Base-by-base conservation (phyloP, 371 early-diverging fungal species). In the Mucor sp. region DNA sequence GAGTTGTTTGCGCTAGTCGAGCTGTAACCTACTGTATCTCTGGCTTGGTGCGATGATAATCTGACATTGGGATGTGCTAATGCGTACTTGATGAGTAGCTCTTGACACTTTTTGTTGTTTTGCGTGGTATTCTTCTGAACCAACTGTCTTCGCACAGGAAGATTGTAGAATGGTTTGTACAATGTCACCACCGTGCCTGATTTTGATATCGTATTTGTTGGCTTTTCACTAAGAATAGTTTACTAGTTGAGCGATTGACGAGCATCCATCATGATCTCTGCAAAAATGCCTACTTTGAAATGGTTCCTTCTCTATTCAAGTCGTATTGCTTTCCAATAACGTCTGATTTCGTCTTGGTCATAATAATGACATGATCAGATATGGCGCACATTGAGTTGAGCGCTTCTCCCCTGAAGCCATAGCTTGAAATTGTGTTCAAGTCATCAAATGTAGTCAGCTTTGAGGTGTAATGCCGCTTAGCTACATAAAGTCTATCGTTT, bases 391-490 rank as follows among this genome's bases (percentile, higher is more conserved):
- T 76, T 0, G 89, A 85, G 68, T 80, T 80, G 1, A 91, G 62
- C 0, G 90, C 92, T 62, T 84, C 81, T 23, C 82, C 81, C 41
- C 94, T 76, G 74, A 94, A 95, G 2, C 95, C 95, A 76, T 86
- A 91, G 5, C 85, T 86, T 2, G 48, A 23, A 5, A 90, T 71
- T 14, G 39, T 65, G 4, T 74, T 69, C 1, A 94, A 55, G 62
- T 92, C 93, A 17, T 86, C 80, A 68, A 91, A 88, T 0, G 58
- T 50, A 12, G 37, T 33, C n/a, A 93, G 76, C 74, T 95, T 95
- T 28, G 90, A 90, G 14, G 95, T 95, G 69, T 81, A 84, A 67
- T 93, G 84, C 17, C 81, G 68, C 57, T 74, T 71, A 32, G 85
- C 88, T 58, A 89, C 70, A 9, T 64, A 59, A 3, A 58, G 35